These are phyloP conservation scores for Aurantiochytrium sp. DNA, from an alignment of 108 stramenopile genomes.

Conservation along the genomic window DNA sequence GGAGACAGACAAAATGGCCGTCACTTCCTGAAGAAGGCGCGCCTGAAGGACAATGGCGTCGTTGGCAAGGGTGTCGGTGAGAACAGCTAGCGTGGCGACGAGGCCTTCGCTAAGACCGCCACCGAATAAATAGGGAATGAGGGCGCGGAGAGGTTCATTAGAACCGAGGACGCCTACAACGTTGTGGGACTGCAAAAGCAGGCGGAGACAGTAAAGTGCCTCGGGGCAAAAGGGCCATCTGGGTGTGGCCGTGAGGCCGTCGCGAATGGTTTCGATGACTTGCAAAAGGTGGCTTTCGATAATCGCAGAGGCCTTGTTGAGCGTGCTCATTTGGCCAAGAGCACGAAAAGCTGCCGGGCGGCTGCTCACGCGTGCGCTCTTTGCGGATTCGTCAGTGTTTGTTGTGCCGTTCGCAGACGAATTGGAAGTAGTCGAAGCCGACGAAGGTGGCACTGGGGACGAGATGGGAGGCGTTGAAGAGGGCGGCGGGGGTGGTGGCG, in stretches of 20 bases:
- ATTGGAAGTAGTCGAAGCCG: no score
- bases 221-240: constrained; percentile 26
- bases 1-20: not conserved
- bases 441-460: no score
- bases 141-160: constrained; percentile 49
- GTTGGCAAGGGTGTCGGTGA: constrained; percentile 64
- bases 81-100: constrained; percentile 72
- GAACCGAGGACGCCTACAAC: constrained; percentile 53
- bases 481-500: no score
- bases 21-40: not conserved
- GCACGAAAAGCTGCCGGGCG: not conserved
- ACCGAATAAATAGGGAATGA: constrained; percentile 80
- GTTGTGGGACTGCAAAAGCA: constrained; percentile 77
- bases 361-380: not conserved
- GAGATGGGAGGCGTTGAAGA: no score
- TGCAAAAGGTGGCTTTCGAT: constrained; percentile 46
- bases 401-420: no score
- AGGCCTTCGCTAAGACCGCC: constrained; percentile 73
- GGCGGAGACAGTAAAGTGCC: constrained; percentile 62
- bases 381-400: not conserved
- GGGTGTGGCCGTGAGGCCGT: constrained; percentile 28
- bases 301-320: not conserved
- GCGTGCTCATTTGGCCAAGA: not conserved
- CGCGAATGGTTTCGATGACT: constrained; percentile 53
- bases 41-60: constrained; percentile 53